Base-by-base conservation (phyloP, 2,329 filamentous ascomycete genomes). In the Westerdykella sp. region DNA sequence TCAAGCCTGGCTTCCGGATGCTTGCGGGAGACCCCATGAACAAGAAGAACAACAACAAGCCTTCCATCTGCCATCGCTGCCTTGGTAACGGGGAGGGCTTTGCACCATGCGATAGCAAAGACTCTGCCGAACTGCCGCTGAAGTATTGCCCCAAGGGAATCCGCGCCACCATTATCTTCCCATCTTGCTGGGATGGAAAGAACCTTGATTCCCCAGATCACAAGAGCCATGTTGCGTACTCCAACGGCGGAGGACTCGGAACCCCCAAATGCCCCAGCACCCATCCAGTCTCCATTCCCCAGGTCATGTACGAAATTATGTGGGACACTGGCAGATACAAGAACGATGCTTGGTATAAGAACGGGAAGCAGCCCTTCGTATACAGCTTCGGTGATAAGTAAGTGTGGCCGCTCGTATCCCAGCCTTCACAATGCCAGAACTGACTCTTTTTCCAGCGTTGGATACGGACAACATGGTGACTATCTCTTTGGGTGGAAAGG, bases 1-100 rank as follows among this genome's bases (percentile, higher is more conserved):
- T 88, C 72, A 85, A 85, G 16, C 61, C 74, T 6, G 83, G 81
- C 22, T 75, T 90, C 55, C 78, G 81, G 60, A 87, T 90, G 72
- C 57, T 89, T 46, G 78, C 75, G 48, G 85, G 85, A 41, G 73
- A 87, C 58, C 69, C 79, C 3, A 48, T 43, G 40, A 18, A 43
- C 36, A 60, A 56, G 50, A 59, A 55, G 32, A 50, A 50, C 42
- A 48, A 48, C 42, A 48, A 48, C 43, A 48, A 37, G 18, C 21
- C 32, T 21, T 51, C 46, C 2, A 57, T 53, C 40, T 60, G 57
- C 44, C 57, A 60, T 35, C 46, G 57, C 32, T 61, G 56, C 23
- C 53, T 53, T 23, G 43, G 43, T 5, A 49, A 53, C 23, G 49
- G 48, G 15, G 53, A 57, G 34, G 48, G 50, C 6, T 49, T 57